A percentile compares a stretch with the other conserved stretches of the same genome.
Conservation (phyloP, 805 yeast genomes). For the Martiniozyma abietophila region DNA sequence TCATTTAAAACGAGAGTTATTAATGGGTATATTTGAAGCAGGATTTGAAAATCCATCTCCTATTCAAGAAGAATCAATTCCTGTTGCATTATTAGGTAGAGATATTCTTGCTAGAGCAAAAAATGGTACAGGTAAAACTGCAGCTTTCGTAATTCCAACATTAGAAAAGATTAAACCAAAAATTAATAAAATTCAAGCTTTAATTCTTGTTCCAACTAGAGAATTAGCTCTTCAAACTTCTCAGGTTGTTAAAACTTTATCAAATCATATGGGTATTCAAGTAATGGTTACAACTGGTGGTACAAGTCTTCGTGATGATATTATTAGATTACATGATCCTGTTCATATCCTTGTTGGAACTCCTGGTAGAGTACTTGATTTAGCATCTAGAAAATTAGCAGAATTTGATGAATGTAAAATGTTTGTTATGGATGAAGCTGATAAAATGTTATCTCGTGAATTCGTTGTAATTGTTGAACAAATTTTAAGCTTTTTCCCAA, state of each 20-base stretch:
- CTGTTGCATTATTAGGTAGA: constrained; percentile 90
- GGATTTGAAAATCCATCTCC: constrained; percentile 98
- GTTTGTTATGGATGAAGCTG: constrained; percentile 98
- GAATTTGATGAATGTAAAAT: constrained; percentile 79
- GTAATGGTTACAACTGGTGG: constrained; percentile 99
- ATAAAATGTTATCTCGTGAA: constrained; percentile 87
- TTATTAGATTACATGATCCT: constrained; percentile 82
- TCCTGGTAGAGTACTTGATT: constrained; percentile 93
- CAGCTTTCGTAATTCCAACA: constrained; percentile 92
- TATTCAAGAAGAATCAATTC: constrained; percentile 94
- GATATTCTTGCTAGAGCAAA: constrained; percentile 96
- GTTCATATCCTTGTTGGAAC: constrained; percentile 96
- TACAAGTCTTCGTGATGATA: constrained; percentile 88
- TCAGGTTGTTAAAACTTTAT: constrained; percentile 91
- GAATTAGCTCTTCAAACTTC: constrained; percentile 96
- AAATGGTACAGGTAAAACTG: constrained; percentile 98
- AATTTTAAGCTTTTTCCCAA: constrained; percentile 72
- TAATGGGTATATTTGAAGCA: constrained; percentile 98
- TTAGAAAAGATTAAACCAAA: constrained; percentile 84
- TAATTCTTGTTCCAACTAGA: constrained; percentile 93
- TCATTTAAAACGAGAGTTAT: constrained; percentile 79
- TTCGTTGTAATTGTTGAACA: constrained; percentile 83
- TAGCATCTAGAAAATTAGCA: constrained; percentile 81
- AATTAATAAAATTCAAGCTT: constrained; percentile 75
- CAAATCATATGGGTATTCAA: constrained; percentile 84